A percentile compares a stretch with the other conserved stretches of the same genome.
These are phyloP conservation scores for Hyaloperonospora arabidopsidis DNA, from an alignment of 352 stramenopile species.

Conservation along the genomic window DNA sequence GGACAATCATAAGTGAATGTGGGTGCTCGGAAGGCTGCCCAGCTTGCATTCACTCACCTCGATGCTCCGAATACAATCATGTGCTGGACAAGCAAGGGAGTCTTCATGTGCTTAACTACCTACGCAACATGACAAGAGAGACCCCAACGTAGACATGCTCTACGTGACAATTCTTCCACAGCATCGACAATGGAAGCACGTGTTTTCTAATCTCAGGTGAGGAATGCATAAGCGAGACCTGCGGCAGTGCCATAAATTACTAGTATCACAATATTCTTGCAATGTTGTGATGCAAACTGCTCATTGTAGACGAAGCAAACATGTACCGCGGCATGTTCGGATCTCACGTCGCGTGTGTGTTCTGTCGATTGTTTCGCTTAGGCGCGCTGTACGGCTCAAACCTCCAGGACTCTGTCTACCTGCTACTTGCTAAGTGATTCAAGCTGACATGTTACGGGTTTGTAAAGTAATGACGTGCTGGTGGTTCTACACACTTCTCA, in stretches of 20 bases:
- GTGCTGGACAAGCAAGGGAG: conserved; percentile 82
- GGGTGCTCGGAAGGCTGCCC: conserved; percentile 75
- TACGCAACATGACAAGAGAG: conserved; percentile 19
- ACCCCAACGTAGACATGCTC: conserved; percentile 98
- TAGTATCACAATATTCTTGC: too few species aligned
- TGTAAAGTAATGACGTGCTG: too few species aligned
- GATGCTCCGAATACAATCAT: conserved; percentile 86
- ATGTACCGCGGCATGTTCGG: conserved; percentile 91
- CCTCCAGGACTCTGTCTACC: too few species aligned
- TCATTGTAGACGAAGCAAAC: conserved; percentile 87
- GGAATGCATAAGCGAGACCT: not conserved
- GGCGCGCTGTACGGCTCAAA: conserved; percentile 74
- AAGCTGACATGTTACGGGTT: too few species aligned
- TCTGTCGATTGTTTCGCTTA: conserved; percentile 87
- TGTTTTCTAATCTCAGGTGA: conserved; percentile 88
- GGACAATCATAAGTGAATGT: conserved; percentile 70
- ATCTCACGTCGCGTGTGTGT: conserved; percentile 77
- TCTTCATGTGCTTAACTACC: conserved; percentile 54
- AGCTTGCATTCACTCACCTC: conserved; percentile 76
- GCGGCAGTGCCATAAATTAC: too few species aligned
- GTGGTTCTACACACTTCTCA: too few species aligned
- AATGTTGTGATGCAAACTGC: conserved; percentile 26
- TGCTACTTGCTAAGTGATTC: too few species aligned
- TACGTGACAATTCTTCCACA: conserved; percentile 93
- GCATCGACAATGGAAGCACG: conserved; percentile 83